phyloP scores from a whole-genome alignment of 768 basidiomycete species.

The Pleurotus eryngii region DNA sequence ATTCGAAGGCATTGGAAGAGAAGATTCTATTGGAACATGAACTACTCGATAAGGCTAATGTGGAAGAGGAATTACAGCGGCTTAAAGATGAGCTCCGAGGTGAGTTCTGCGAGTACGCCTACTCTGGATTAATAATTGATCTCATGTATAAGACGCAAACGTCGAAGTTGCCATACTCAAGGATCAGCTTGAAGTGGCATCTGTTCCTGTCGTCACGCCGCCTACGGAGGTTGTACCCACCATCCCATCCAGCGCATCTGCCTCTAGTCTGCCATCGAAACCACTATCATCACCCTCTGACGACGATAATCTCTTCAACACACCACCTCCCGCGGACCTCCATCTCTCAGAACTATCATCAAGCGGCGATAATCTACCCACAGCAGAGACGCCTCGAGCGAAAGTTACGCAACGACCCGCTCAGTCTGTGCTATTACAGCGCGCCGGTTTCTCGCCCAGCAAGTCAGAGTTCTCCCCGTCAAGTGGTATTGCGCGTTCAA shows the following conservation, averaged over 20 bases:
- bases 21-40: constrained; percentile 98
- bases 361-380: constrained; percentile 36
- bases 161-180: constrained; percentile 81
- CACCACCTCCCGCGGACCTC: constrained; percentile 57
- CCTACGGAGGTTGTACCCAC: constrained; percentile 20
- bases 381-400: constrained; percentile 36
- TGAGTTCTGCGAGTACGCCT: constrained; percentile 25
- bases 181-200: constrained; percentile 57
- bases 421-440: constrained; percentile 48
- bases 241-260: constrained; percentile 24
- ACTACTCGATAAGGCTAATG: constrained; percentile 80
- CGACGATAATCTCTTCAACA: constrained; percentile 58
- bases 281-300: constrained; percentile 27
- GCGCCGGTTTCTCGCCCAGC: constrained; percentile 45
- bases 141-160: constrained; percentile 60
- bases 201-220: constrained; percentile 21
- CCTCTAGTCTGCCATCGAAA: constrained; percentile 32
- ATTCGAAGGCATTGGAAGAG: constrained; percentile 89
- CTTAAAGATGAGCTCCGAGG: constrained; percentile 92
- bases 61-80: constrained; percentile 90
- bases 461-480: constrained; percentile 40
- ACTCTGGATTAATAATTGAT: constrained; percentile 13
- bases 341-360: constrained; percentile 55
- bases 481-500: constrained; percentile 51
- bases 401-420: constrained; percentile 30